phyloP scores from a whole-genome alignment of 768 basidiomycete genomes.

The Russula foetens region DNA sequence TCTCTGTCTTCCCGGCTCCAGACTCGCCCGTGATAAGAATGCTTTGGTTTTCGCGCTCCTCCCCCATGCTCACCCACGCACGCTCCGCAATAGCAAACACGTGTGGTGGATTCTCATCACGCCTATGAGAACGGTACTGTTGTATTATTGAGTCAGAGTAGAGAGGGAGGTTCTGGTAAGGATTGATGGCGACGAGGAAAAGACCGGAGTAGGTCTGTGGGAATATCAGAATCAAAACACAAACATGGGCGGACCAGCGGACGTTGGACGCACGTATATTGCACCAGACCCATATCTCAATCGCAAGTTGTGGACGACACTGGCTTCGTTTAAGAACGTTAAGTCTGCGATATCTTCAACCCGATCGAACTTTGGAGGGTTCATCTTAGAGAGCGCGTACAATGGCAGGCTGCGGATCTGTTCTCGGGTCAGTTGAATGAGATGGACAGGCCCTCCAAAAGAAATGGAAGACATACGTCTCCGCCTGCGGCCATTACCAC shows the following conservation, averaged over 20 bases:
- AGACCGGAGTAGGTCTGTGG: slow-evolving; percentile 86
- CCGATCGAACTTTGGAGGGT: slow-evolving; percentile 96
- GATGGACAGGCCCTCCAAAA: slow-evolving; percentile 26
- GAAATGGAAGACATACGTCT: slow-evolving; percentile 45
- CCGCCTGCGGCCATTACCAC: slow-evolving; percentile 80
- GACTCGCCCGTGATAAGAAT: slow-evolving; percentile 99
- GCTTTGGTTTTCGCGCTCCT: slow-evolving; percentile 94
- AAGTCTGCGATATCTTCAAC: slow-evolving; percentile 98
- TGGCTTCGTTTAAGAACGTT: slow-evolving; percentile 96
- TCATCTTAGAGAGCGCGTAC: slow-evolving; percentile 89
- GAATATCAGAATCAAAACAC: background rate
- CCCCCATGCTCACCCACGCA: slow-evolving; percentile 98
- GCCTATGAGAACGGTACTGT: slow-evolving; percentile 82
- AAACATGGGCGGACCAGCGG: background rate
- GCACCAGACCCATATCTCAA: slow-evolving; percentile 84
- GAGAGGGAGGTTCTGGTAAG: slow-evolving; percentile 85
- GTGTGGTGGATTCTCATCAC: slow-evolving; percentile 92
- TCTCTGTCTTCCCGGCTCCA: slow-evolving; percentile 98
- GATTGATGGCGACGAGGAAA: slow-evolving; percentile 97
- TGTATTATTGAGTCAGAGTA: slow-evolving; percentile 85
- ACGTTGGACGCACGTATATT: slow-evolving; percentile 69
- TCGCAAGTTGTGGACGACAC: slow-evolving; percentile 96
- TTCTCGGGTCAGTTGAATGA: background rate
- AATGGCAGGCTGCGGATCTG: slow-evolving; percentile 65
- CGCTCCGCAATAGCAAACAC: slow-evolving; percentile 96